Conservation (phyloP, 805 yeast species). For the Vanderwaltozyma tropicalis region DNA sequence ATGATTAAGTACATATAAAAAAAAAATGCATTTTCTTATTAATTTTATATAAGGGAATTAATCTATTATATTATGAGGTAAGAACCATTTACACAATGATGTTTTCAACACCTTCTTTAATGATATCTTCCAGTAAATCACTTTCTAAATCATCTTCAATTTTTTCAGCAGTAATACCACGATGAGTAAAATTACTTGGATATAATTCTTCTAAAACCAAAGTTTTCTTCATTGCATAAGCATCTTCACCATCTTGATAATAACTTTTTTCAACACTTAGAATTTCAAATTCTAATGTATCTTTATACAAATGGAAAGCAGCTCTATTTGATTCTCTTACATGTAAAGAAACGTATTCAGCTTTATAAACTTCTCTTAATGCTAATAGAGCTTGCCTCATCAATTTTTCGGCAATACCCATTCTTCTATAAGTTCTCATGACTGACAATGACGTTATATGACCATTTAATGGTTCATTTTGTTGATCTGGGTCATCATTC, state of each 20-base stretch:
- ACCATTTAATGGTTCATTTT: conserved; percentile 72
- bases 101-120: conserved; percentile 14
- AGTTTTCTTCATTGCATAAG: conserved; percentile 82
- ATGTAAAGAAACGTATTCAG: conserved; percentile 79
- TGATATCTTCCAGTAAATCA: conserved; percentile 35
- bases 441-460: conserved; percentile 91
- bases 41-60: not conserved
- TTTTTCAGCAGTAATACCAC: conserved; percentile 18
- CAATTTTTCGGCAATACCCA: conserved; percentile 87
- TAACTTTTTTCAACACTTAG: conserved; percentile 75
- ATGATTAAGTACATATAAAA: not conserved
- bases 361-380: conserved; percentile 69
- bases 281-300: conserved; percentile 75
- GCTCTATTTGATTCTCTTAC: conserved; percentile 91
- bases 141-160: conserved; percentile 46
- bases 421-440: conserved; percentile 88
- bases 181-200: conserved; percentile 45
- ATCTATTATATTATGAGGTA: no score
- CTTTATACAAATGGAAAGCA: conserved; percentile 83
- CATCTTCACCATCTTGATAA: conserved; percentile 96
- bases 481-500: conserved; percentile 85
- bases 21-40: not conserved
- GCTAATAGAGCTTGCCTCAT: conserved; percentile 80
- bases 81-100: conserved; percentile 9
- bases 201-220: conserved; percentile 49